Conservation (phyloP, 257 asterid species). For the Solanum appendiculatum region DNA sequence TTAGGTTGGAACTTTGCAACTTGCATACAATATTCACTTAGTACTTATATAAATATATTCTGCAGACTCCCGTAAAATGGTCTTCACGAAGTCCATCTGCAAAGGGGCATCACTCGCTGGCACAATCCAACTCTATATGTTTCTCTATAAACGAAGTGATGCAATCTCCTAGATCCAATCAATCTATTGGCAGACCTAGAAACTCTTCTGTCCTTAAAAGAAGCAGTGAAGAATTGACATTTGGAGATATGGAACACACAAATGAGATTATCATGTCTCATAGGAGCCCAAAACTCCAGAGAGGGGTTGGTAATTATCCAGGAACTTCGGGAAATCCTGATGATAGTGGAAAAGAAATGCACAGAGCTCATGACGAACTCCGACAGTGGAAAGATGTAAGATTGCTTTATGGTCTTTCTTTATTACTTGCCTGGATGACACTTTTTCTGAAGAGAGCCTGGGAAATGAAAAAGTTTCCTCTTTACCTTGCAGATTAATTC, state of each 20-base stretch:
- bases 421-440: background rate
- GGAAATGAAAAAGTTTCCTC: constrained; percentile 7
- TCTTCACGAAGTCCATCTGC: constrained; percentile 29
- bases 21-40: background rate
- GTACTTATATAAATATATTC: background rate
- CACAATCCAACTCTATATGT: background rate
- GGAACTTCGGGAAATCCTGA: constrained; percentile 14
- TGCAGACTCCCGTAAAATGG: constrained; percentile 38
- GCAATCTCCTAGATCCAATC: constrained; percentile 27
- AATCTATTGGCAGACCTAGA: constrained; percentile 18
- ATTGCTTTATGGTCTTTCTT: constrained; percentile 8
- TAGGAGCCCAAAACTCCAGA: constrained; percentile 55
- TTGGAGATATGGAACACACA: constrained; percentile 30
- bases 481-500: constrained; percentile 53
- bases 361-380: constrained; percentile 21
- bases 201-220: constrained; percentile 41
- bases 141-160: background rate
- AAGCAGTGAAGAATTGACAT: constrained; percentile 25
- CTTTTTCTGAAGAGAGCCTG: background rate
- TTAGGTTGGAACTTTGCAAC: background rate
- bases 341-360: constrained; percentile 19
- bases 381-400: constrained; percentile 63
- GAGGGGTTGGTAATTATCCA: constrained; percentile 25
- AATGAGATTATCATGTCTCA: constrained; percentile 17
- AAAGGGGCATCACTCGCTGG: constrained; percentile 13